Evolutionary conservation across 306 rosid genomes (phyloP).

Genomic region (Styphnolobium japonicum): DNA sequence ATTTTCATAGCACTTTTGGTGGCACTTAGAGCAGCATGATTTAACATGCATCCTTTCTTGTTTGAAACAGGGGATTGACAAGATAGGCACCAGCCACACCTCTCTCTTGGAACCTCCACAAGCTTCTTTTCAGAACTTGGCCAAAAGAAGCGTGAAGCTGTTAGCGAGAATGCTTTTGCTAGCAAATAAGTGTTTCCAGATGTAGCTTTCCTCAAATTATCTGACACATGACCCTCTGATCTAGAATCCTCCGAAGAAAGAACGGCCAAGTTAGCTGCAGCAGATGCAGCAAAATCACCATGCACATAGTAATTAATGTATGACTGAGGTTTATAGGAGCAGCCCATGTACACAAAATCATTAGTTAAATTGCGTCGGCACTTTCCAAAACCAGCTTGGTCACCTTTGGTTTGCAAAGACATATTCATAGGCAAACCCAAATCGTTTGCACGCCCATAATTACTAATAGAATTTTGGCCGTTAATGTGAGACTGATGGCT

Average conservation of each 20-base stretch:
- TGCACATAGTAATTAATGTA: conserved; percentile 81
- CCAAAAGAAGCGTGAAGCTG: conserved; percentile 95
- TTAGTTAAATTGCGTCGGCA: conserved; percentile 25
- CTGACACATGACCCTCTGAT: conserved; percentile 56
- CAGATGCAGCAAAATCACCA: conserved; percentile 96
- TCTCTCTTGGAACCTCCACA: conserved; percentile 96
- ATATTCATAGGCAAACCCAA: conserved; percentile 27
- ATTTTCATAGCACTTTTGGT: conserved; percentile 82
- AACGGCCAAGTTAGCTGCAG: conserved; percentile 70
- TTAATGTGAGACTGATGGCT: conserved; percentile 36
- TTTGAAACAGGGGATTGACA: conserved; percentile 74
- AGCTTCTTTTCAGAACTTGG: conserved; percentile 90
- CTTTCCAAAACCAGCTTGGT: conserved; percentile 43
- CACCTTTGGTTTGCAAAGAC: conserved; percentile 44
- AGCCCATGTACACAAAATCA: conserved; percentile 54
- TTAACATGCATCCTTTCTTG: conserved; percentile 97
- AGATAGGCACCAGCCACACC: conserved; percentile 99
- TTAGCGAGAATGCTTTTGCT: conserved; percentile 78
- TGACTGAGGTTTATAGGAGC: conserved; percentile 61
- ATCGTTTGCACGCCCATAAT: conserved; percentile 34
- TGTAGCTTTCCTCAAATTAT: conserved; percentile 53
- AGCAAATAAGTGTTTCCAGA: conserved; percentile 61
- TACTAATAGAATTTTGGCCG: conserved; percentile 34
- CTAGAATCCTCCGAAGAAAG: conserved; percentile 81
- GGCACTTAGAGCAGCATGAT: conserved; percentile 84